A percentile compares a stretch with the other conserved stretches of the same genome.
Evolutionary conservation across 2,329 filamentous ascomycete genomes (phyloP).

Genomic region (Phyllosticta ampelicida): DNA sequence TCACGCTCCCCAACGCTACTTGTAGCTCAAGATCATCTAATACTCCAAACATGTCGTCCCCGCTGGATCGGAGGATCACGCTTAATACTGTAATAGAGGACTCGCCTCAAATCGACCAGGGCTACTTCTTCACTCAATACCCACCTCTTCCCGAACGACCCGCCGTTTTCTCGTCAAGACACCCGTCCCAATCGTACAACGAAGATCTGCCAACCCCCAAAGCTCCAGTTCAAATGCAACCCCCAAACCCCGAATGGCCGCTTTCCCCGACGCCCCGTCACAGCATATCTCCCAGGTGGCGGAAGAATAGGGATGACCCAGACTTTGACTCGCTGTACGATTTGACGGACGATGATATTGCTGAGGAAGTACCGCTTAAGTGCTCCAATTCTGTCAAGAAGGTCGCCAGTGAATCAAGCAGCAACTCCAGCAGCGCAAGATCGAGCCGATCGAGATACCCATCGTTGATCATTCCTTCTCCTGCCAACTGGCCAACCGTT

Average conservation of each 20-base stretch:
- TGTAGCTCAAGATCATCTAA: constrained; percentile 36
- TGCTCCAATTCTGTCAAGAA: constrained; percentile 42
- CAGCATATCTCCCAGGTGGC: constrained; percentile 55
- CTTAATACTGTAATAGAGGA: constrained; percentile 59
- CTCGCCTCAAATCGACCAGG: constrained; percentile 18
- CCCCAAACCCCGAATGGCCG: constrained; percentile 27
- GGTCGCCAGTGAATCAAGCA: constrained; percentile 16
- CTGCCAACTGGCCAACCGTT: constrained; percentile 46
- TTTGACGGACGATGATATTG: constrained; percentile 64
- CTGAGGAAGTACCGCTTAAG: constrained; percentile 42
- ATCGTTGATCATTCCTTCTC: constrained; percentile 48
- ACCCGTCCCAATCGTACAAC: constrained; percentile 32
- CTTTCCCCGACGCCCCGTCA: constrained; percentile 34
- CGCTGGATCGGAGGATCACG: constrained; percentile 46
- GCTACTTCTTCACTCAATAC: constrained; percentile 7
- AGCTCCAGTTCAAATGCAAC: constrained; percentile 41
- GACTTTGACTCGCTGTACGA: constrained; percentile 85
- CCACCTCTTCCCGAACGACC: constrained; percentile 13
- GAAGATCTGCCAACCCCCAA: constrained; percentile 63
- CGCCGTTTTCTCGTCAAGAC: constrained; percentile 31
- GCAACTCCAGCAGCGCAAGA: constrained; percentile 19
- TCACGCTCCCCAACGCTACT: constrained; percentile 37
- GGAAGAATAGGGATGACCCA: constrained; percentile 52
- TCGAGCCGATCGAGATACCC: constrained; percentile 42
- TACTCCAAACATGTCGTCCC: constrained; percentile 24